Evolutionary conservation across 2,329 filamentous ascomycete species (phyloP).

Genomic region (Aspergillus uvarum): DNA sequence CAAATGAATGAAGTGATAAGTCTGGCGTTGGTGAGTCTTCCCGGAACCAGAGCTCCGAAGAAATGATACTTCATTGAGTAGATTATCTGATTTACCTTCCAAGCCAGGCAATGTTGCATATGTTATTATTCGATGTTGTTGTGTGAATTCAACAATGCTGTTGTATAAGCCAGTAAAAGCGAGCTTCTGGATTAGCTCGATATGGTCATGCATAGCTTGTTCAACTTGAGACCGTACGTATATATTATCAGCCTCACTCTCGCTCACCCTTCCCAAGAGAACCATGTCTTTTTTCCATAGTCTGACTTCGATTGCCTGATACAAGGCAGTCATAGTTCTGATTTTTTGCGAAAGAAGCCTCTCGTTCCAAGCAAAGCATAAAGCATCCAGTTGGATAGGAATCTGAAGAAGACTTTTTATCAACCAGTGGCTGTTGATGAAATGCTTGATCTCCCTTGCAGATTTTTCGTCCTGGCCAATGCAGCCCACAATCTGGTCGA

Average conservation of each 20-base stretch:
- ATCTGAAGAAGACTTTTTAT: conserved; percentile 43
- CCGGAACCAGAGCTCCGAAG: conserved; percentile 34
- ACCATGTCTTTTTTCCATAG: conserved; percentile 44
- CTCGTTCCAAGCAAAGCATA: conserved; percentile 42
- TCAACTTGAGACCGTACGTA: conserved; percentile 11
- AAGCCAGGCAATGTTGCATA: not conserved
- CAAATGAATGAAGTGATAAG: conserved; percentile 45
- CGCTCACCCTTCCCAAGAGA: conserved; percentile 25
- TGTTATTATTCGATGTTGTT: conserved; percentile 20
- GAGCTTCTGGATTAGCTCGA: conserved; percentile 30
- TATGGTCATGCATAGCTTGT: conserved; percentile 14
- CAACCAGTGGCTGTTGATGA: conserved; percentile 30
- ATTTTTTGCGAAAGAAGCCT: not conserved
- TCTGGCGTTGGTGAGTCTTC: conserved; percentile 1
- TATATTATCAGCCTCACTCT: not conserved
- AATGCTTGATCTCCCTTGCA: conserved; percentile 28
- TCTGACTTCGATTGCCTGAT: conserved; percentile 31
- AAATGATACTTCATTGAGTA: conserved; percentile 35
- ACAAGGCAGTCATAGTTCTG: conserved; percentile 39
- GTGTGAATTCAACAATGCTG: conserved; percentile 37
- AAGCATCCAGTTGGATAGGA: conserved; percentile 47
- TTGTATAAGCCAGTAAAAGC: conserved; percentile 40
- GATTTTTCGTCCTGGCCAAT: conserved; percentile 16
- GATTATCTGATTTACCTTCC: conserved; percentile 2
- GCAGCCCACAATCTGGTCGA: conserved; percentile 21